These are phyloP conservation scores for Trichocladium uniseriatum DNA, from an alignment of 495 filamentous ascomycete genomes.

Conservation along the genomic window DNA sequence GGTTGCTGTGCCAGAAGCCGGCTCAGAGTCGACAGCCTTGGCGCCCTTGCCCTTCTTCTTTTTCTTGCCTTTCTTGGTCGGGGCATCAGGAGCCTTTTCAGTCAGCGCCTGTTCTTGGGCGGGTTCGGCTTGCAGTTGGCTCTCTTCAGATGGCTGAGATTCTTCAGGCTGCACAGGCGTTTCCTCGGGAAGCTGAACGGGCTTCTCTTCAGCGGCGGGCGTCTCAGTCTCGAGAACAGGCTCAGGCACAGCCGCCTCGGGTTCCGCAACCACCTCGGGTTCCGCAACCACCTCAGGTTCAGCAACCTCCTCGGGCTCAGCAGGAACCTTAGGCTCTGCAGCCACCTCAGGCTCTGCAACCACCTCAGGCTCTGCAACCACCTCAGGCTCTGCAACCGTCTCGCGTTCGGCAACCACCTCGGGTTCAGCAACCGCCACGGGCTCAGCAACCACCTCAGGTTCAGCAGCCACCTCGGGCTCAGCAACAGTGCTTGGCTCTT, in stretches of 20 bases:
- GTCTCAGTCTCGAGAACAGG: background rate
- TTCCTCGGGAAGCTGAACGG: background rate
- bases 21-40: slow-evolving; percentile 9
- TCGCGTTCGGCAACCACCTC: slow-evolving; percentile 10
- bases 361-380: slow-evolving; percentile 5
- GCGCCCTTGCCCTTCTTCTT: slow-evolving; percentile 21
- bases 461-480: background rate
- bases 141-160: background rate
- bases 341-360: slow-evolving; percentile 6
- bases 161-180: background rate
- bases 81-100: slow-evolving; percentile 1
- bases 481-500: background rate
- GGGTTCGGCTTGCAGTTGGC: background rate
- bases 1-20: slow-evolving; percentile 9
- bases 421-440: background rate
- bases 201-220: background rate
- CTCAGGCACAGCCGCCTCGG: background rate
- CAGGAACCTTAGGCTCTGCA: no score
- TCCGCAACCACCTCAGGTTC: no score
- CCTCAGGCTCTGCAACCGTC: no score
- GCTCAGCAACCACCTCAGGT: background rate
- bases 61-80: slow-evolving; percentile 18
- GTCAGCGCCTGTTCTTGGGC: background rate
- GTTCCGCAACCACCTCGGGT: slow-evolving; percentile 13
- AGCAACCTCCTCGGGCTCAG: slow-evolving; percentile 13